phyloP scores from a whole-genome alignment of 768 basidiomycete species.

The Mycena rosella region DNA sequence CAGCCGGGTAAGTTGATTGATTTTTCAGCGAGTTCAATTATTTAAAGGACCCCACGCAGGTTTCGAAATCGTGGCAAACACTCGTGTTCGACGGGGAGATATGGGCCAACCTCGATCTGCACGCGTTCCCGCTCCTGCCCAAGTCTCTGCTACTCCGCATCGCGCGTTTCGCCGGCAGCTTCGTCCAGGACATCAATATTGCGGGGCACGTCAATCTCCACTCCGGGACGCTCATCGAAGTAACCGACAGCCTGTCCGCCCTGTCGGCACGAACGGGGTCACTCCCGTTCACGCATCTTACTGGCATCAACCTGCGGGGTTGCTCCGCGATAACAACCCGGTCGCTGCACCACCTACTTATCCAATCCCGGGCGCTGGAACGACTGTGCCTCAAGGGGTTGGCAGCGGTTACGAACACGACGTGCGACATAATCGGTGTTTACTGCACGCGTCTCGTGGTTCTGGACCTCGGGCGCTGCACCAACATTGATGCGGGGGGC shows the following conservation, averaged over 20 bases:
- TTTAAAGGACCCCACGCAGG: constrained; percentile 55
- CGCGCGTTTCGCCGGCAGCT: constrained; percentile 69
- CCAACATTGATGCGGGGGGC: constrained; percentile 74
- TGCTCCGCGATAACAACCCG: constrained; percentile 75
- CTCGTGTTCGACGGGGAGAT: constrained; percentile 89
- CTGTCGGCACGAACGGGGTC: constrained; percentile 49
- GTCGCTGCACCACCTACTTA: constrained; percentile 77
- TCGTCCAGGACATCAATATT: constrained; percentile 72
- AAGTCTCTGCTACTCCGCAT: constrained; percentile 65
- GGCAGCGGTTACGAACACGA: constrained; percentile 76
- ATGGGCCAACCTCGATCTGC: constrained; percentile 79
- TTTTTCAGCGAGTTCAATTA: background rate
- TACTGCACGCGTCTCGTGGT: constrained; percentile 67
- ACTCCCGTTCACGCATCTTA: constrained; percentile 74
- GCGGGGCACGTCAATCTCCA: constrained; percentile 69
- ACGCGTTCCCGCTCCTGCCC: constrained; percentile 70
- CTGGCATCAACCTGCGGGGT: constrained; percentile 77
- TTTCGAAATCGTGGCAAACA: constrained; percentile 81
- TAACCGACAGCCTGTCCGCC: constrained; percentile 68
- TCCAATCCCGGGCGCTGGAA: constrained; percentile 71
- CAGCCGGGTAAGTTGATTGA: constrained; percentile 71
- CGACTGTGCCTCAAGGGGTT: constrained; percentile 77
- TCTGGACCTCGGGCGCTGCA: constrained; percentile 81
- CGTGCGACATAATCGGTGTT: constrained; percentile 74
- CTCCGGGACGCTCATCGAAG: constrained; percentile 61